Conservation (phyloP, 2,329 filamentous ascomycete genomes). For the Fusarium lyarnte region DNA sequence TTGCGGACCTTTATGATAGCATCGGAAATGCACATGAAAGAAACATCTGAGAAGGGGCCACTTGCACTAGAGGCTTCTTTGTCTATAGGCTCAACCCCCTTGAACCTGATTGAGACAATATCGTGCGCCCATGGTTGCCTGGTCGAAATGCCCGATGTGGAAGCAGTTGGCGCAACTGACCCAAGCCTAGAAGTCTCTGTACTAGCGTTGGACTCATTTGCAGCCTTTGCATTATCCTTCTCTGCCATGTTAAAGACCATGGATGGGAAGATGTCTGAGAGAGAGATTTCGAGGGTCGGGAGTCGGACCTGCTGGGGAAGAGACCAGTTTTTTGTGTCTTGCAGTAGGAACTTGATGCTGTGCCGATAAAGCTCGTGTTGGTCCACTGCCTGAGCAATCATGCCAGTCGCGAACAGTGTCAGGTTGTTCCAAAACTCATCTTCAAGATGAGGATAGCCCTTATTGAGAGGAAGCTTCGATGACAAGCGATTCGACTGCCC, state of each 20-base stretch:
- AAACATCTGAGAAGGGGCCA: slow-evolving; percentile 3
- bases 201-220: slow-evolving; percentile 2
- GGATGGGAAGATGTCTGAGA: slow-evolving; percentile 57
- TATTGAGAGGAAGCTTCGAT: slow-evolving; percentile 55
- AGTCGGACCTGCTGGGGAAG: slow-evolving; percentile 57
- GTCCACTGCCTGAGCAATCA: slow-evolving; percentile 62
- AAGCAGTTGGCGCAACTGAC: slow-evolving; percentile 36
- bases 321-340: slow-evolving; percentile 49
- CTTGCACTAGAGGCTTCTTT: slow-evolving; percentile 22
- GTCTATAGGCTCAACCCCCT: slow-evolving; percentile 50
- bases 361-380: slow-evolving; percentile 58
- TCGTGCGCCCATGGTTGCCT: slow-evolving; percentile 67
- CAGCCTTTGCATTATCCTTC: slow-evolving; percentile 16
- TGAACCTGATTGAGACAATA: slow-evolving; percentile 67
- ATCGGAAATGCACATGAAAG: slow-evolving; percentile 57
- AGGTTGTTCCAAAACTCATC: slow-evolving; percentile 63
- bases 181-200: slow-evolving; percentile 34
- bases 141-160: slow-evolving; percentile 28
- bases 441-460: slow-evolving; percentile 56
- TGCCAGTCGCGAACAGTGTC: slow-evolving; percentile 59
- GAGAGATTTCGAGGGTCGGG: slow-evolving; percentile 59
- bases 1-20: slow-evolving; percentile 65
- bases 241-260: slow-evolving; percentile 45
- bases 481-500: slow-evolving; percentile 45
- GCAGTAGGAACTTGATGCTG: slow-evolving; percentile 53